Base-by-base conservation (phyloP, 202 grass and related monocot genomes). In the Carex sylvatica region DNA sequence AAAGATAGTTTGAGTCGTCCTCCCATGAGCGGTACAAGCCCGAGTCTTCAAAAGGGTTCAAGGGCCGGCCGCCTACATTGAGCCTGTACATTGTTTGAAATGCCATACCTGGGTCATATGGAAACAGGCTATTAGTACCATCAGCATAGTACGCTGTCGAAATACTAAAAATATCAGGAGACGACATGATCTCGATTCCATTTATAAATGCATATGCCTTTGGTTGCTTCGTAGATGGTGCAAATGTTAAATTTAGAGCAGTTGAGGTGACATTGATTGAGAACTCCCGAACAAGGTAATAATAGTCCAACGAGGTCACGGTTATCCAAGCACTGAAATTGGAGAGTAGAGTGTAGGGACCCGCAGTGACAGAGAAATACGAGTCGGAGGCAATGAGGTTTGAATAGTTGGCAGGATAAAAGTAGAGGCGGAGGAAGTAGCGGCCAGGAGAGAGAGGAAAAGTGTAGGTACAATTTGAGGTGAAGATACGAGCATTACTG, bases 11-110 rank as follows among this genome's bases (percentile, higher is more conserved):
- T 2, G 63, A 23, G 70, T 97, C 94, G 6, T 70, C 59, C 3
- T 53, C 49, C 94, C 90, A 94, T 0, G 83, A 13, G 14, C 90
- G 90, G 83, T 83, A 92, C 61, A 92, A 69, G 26, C 65, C 82
- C 0, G 94, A 86, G 83, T 92, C 91, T 30, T 81, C 23, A 12
- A 7, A 6, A 1, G 85, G 80, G 10, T 61, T 18, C 47, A 97
- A 58, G 14, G 51, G 4, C 26, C 1, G 0, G 2, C 90, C 94
- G 0, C 90, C 94, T 11, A 97, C 90, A 80, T 94, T 97, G 60
- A 94, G 78, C 2, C 94, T 68, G 85, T 97, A 86, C 89, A 97
- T 88, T 42, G 91, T 97, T 74, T 97, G 91, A 59, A 90, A 79
- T 5, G 91, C 91, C 80, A 75, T 85, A 63, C 62, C 84, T 26